Percentiles rank a stretch among this genome's conserved stretches.
Conservation (phyloP, 1,139 yeast species). For the Chernovozyma aurita region DNA sequence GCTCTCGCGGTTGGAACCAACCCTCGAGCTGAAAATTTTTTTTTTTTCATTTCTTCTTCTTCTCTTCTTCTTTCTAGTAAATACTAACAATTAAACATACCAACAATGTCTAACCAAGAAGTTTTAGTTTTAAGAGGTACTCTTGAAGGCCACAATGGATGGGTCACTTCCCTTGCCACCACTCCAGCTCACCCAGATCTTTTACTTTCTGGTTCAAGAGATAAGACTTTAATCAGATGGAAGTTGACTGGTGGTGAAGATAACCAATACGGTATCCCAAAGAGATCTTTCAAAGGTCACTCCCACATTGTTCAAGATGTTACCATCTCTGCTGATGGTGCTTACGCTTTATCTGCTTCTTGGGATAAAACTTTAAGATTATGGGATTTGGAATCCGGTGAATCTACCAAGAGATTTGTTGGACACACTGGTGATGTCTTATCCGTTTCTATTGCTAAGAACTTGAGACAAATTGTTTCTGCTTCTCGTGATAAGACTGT, state of each 20-base stretch:
- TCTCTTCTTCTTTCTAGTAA: slow-evolving; percentile 5
- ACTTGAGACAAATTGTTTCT: slow-evolving; percentile 97
- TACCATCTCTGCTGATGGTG: slow-evolving; percentile 97
- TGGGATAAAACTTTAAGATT: slow-evolving; percentile 99
- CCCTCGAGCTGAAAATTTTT: slow-evolving; percentile 13
- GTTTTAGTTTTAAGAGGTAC: slow-evolving; percentile 99
- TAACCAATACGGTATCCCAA: slow-evolving; percentile 96
- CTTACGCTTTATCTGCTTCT: slow-evolving; percentile 97
- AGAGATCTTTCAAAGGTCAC: slow-evolving; percentile 97
- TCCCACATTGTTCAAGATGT: slow-evolving; percentile 98
- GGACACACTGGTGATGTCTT: slow-evolving; percentile 98
- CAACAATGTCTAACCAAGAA: slow-evolving; percentile 72
- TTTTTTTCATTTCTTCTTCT: slow-evolving; percentile 4
- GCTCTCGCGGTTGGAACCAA: too few species aligned
- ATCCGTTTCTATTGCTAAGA: slow-evolving; percentile 94
- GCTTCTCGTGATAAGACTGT: slow-evolving; percentile 99
- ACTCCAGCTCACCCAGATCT: slow-evolving; percentile 98
- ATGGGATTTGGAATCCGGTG: slow-evolving; percentile 97
- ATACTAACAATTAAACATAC: slow-evolving; percentile 11
- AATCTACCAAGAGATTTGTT: slow-evolving; percentile 89
- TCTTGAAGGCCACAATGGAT: slow-evolving; percentile 82
- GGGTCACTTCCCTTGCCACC: slow-evolving; percentile 99
- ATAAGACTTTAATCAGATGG: slow-evolving; percentile 98
- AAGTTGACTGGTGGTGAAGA: slow-evolving; percentile 94
- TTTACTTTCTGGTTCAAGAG: slow-evolving; percentile 98